Base-by-base conservation (phyloP, 179 eudicot species). In the Amaranthus tricolor region DNA sequence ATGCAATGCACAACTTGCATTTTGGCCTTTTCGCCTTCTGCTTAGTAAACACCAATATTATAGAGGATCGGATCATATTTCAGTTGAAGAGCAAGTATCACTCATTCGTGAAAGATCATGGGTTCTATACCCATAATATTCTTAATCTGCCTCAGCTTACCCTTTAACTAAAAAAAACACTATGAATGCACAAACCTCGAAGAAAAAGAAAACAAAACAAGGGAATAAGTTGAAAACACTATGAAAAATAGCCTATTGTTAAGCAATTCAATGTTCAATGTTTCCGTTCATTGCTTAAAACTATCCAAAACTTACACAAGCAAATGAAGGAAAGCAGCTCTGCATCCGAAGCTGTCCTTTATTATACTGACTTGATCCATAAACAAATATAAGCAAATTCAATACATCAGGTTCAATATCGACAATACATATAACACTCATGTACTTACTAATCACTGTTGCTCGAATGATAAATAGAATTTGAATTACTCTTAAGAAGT, bases 381-480 rank as follows among this genome's bases (percentile, higher is more conserved):
- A 67, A 73, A 59, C 71, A 53, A 77, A 67, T 62, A 24, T 54
- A 76, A 59, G 58, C 49, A 77, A 31, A 65, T 69, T 62, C 44
- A 59, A 70, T 57, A 24, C 13, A 66, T 58, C 76, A 65, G 69
- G 53, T 65, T 63, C 31, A 62, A 50, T 47, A 69, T 71, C 72
- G 65, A 77, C 19, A 68, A 74, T 70, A 44, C 78, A 69, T 9
- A 69, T 63, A 64, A 51, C 47, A 49, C 76, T 51, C 64, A 57
- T 70, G 78, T 71, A 51, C 76, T 68, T 69, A 43, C 75, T 50
- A 73, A 65, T 43, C 6, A 44, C 40, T 40, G 70, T 61, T 51
- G 69, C 84, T 69, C 75, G 20, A 81, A 77, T 62, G 51, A 74
- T 68, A 68, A 72, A 64, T 74, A 65, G 63, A 77, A 69, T 64